These are phyloP conservation scores for Carex arenaria DNA, from an alignment of 202 grass and related monocot genomes.

Conservation along the genomic window DNA sequence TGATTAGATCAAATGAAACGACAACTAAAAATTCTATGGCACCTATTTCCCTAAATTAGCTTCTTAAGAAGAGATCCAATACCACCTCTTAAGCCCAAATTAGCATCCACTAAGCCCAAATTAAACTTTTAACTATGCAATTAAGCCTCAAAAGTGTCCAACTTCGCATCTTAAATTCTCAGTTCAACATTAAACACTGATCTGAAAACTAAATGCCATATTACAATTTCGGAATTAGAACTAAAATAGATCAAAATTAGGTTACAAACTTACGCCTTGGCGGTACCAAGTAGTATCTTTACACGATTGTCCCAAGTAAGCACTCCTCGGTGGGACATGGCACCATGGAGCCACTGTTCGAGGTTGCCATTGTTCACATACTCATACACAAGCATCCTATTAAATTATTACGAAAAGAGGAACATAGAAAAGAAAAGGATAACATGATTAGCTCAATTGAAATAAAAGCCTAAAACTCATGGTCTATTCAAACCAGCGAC, in stretches of 20 bases:
- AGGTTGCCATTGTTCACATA: slow-evolving; percentile 98
- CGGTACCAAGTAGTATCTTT: slow-evolving; percentile 84
- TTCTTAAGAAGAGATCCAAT: background rate
- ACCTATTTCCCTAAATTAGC: background rate
- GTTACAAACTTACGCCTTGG: slow-evolving; percentile 72
- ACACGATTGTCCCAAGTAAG: slow-evolving; percentile 88
- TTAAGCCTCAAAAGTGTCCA: background rate
- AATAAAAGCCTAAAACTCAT: background rate
- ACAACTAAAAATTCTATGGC: background rate
- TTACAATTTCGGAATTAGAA: background rate
- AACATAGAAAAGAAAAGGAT: slow-evolving; percentile 18
- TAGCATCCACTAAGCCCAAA: background rate
- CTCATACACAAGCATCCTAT: slow-evolving; percentile 96
- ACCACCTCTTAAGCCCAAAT: background rate
- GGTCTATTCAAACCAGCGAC: background rate
- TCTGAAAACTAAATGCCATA: background rate
- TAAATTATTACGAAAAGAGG: slow-evolving; percentile 24
- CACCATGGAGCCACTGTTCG: slow-evolving; percentile 91
- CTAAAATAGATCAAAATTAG: slow-evolving; percentile 22
- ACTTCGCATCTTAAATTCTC: background rate
- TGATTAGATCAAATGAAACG: background rate
- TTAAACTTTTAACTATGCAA: background rate
- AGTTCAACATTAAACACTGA: background rate
- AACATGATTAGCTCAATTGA: slow-evolving; percentile 3
- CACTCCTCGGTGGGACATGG: slow-evolving; percentile 52